Evolutionary conservation across 345 rosid species (phyloP), one percentile per base, ranked within the genome.

Genomic region (Gossypium turneri): DNA sequence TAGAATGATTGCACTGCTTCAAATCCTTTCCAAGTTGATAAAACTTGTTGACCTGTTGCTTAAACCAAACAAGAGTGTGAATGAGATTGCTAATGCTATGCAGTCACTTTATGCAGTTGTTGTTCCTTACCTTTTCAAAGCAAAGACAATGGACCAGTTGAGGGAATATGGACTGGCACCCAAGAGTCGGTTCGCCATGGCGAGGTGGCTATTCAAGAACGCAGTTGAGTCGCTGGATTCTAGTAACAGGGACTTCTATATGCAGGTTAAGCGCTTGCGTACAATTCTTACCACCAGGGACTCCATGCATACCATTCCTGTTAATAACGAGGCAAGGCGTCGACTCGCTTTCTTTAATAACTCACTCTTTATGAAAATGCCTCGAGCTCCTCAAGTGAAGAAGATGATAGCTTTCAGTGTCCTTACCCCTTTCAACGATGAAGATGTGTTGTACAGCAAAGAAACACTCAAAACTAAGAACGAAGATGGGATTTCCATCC

Each of bases 401-500:
- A 19, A 56, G 60, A 56, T 56, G 25, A 20, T 52, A 52, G 19
- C 60, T 56, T 56, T 56, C 24, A 56, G 25, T 56, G 60, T 56
- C 60, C 60, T 56, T 9, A 56, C 60, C 25, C 60, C 60, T 19
- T 19, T 56, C 60, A 19, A 19, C 4, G 25, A 56, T 20, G 60
- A 56, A 20, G 25, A 56, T 19, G 60, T 56, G 20, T 56, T 56
- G 9, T 56, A 56, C 60, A 56, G 60, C 60, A 56, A 19, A 56
- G 60, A 19, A 56, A 89, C 88, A 73, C 92, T 94, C 38, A 79
- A 87, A 75, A 91, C 82, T 63, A 92, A 90, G 79, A 94, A 90
- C 3, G 97, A 92, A 80, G 98, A 94, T 81, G 98, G 98, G 62
- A 85, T 94, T 77, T 92, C 97, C 61, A 94, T 79, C 68, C 73